A percentile compares a stretch with the other conserved stretches of the same genome.
Conservation (phyloP, 2,329 filamentous ascomycete species). For the Ascochyta koolunga region DNA sequence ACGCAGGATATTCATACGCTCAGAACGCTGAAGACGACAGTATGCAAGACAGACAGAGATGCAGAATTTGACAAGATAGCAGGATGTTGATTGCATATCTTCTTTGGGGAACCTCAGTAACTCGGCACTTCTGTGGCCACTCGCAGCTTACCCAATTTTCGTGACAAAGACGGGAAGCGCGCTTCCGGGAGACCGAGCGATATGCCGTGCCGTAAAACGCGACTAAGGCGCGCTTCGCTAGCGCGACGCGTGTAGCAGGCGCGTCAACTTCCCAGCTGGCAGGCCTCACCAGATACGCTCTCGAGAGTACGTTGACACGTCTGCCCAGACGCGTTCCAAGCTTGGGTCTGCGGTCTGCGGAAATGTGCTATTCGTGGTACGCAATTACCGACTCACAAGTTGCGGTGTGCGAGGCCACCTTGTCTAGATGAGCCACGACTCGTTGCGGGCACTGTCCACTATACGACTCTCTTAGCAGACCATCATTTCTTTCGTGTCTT, state of each 20-base stretch:
- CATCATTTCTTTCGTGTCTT: constrained; percentile 40
- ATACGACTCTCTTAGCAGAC: constrained; percentile 11
- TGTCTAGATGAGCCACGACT: constrained; percentile 10
- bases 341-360: background rate
- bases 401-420: constrained; percentile 1
- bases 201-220: constrained; percentile 3
- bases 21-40: background rate
- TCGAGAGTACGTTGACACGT: background rate
- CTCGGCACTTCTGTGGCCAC: constrained; percentile 21
- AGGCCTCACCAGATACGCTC: background rate
- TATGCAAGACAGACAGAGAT: background rate
- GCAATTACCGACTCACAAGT: background rate
- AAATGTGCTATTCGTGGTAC: background rate
- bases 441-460: constrained; percentile 14
- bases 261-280: background rate
- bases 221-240: constrained; percentile 2
- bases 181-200: background rate
- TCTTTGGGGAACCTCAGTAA: constrained; percentile 6
- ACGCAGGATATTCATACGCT: background rate
- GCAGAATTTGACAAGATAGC: background rate
- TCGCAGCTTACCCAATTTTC: constrained; percentile 20
- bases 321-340: background rate
- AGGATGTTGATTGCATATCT: constrained; percentile 9
- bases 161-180: constrained; percentile 26
- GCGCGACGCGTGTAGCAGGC: background rate